phyloP scores from a whole-genome alignment of 805 yeast species.

The Yamadazyma endophytica region DNA sequence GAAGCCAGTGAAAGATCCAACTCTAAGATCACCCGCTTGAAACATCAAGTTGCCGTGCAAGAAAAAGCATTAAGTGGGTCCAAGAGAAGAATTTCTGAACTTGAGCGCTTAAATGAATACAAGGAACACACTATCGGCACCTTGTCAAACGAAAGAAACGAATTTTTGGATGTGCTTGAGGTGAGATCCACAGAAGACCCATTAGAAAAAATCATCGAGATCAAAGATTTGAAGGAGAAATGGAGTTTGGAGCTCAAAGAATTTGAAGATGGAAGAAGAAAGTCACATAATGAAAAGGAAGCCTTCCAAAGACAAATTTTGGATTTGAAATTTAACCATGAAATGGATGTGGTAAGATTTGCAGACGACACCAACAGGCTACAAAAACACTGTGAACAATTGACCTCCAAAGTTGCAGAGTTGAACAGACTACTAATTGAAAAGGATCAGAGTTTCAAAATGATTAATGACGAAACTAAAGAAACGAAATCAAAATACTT shows the following conservation, averaged over 20 bases:
- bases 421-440: not conserved
- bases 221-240: too few species aligned
- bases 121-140: too few species aligned
- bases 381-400: not conserved
- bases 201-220: too few species aligned
- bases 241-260: not conserved
- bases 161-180: too few species aligned
- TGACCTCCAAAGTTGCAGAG: not conserved
- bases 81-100: too few species aligned
- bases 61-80: too few species aligned
- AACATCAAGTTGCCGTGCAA: too few species aligned
- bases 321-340: not conserved
- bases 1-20: too few species aligned
- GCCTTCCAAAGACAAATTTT: not conserved
- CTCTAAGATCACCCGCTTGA: too few species aligned
- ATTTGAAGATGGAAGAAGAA: not conserved
- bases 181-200: too few species aligned
- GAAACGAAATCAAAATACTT: not conserved
- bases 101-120: too few species aligned
- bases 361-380: not conserved
- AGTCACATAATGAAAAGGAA: not conserved
- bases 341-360: not conserved
- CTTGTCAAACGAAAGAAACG: too few species aligned
- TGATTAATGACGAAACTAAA: not conserved
- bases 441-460: slow-evolving; percentile 1